These are phyloP conservation scores for Ophiostoma himal-ulmi DNA, from an alignment of 2,329 filamentous ascomycete genomes.

Conservation along the genomic window DNA sequence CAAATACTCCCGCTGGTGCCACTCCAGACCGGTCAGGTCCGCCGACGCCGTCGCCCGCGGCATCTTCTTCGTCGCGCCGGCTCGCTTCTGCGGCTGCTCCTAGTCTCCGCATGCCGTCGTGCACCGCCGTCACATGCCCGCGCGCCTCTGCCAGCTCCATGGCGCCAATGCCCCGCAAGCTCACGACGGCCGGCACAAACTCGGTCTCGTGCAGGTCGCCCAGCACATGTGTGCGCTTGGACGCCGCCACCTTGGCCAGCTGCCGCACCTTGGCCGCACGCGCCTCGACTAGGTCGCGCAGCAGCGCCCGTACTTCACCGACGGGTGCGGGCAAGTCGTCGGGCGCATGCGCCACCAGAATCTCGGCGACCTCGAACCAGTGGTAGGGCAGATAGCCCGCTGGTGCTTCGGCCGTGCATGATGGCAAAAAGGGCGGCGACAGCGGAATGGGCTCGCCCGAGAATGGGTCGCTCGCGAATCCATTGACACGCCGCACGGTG, in stretches of 20 bases:
- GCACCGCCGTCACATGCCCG: constrained; percentile 75
- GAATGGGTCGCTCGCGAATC: constrained; percentile 13
- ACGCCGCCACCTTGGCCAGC: constrained; percentile 36
- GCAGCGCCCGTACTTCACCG: constrained; percentile 65
- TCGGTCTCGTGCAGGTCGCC: neutral
- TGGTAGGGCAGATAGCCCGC: constrained; percentile 78
- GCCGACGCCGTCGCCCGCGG: constrained; percentile 49
- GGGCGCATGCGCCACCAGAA: constrained; percentile 74
- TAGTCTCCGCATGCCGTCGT: constrained; percentile 81
- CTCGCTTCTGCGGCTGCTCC: constrained; percentile 74
- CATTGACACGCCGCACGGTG: constrained; percentile 28
- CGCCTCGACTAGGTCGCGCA: constrained; percentile 80
- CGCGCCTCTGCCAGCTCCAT: constrained; percentile 89
- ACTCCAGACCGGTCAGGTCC: constrained; percentile 44
- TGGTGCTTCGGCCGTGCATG: constrained; percentile 64
- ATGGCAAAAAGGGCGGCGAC: constrained; percentile 71
- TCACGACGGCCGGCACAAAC: constrained; percentile 45
- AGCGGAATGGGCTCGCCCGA: constrained; percentile 32
- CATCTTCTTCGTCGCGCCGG: constrained; percentile 64
- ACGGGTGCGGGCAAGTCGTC: constrained; percentile 70
- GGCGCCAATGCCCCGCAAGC: constrained; percentile 69
- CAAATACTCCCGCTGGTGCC: constrained; percentile 46
- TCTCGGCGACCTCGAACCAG: constrained; percentile 87
- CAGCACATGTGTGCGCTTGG: constrained; percentile 32
- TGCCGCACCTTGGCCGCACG: constrained; percentile 81